These are phyloP conservation scores for Lactarius sp. DNA, from an alignment of 768 basidiomycete genomes.

Conservation along the genomic window DNA sequence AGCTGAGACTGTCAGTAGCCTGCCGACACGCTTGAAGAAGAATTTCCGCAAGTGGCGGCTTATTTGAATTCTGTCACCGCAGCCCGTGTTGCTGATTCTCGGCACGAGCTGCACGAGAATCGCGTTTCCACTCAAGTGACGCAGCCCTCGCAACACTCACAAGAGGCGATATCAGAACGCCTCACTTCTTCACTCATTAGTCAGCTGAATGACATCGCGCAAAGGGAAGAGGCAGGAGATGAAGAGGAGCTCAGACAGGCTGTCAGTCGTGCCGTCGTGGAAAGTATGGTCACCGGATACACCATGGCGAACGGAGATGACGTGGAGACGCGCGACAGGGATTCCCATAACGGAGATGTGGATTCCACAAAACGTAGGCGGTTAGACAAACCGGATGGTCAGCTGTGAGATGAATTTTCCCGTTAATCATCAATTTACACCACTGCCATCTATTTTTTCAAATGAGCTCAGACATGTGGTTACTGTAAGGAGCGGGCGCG, in stretches of 20 bases:
- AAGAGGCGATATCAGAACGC: slow-evolving; percentile 63
- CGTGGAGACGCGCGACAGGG: slow-evolving; percentile 16
- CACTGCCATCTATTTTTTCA: neutral
- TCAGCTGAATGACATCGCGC: slow-evolving; percentile 64
- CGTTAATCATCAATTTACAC: neutral
- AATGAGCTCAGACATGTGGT: neutral
- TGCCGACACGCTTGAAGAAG: slow-evolving; percentile 62
- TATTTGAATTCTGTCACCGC: slow-evolving; percentile 45
- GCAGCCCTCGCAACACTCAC: slow-evolving; percentile 58
- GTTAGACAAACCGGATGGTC: slow-evolving; percentile 6
- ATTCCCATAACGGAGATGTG: neutral
- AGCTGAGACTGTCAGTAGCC: slow-evolving; percentile 42
- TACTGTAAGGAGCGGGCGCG: neutral
- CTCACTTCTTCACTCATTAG: slow-evolving; percentile 64
- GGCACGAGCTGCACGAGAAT: slow-evolving; percentile 17
- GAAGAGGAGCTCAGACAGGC: slow-evolving; percentile 50
- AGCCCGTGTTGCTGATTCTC: slow-evolving; percentile 27
- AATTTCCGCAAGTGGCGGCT: slow-evolving; percentile 62
- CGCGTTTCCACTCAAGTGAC: slow-evolving; percentile 16
- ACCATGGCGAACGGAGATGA: slow-evolving; percentile 37
- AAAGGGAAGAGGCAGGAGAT: slow-evolving; percentile 50
- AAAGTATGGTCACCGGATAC: slow-evolving; percentile 60
- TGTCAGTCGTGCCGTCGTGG: slow-evolving; percentile 60
- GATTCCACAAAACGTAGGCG: slow-evolving; percentile 20
- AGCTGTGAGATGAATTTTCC: neutral